Conservation (phyloP, 169 alveolate species). For the Plasmodium reichenowi region DNA sequence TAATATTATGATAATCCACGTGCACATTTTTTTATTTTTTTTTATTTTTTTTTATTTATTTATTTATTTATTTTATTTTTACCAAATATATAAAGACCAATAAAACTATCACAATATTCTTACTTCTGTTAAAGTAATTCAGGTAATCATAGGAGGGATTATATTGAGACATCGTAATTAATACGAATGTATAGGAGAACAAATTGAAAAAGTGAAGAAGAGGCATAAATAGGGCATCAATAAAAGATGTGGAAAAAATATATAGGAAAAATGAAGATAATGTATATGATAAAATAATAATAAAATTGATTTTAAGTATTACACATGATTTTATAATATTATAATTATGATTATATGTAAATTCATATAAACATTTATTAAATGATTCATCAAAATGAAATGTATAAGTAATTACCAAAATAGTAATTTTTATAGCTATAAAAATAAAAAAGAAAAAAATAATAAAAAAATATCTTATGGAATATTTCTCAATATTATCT, state of each 20-base stretch:
- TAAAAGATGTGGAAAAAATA: constrained; percentile 10
- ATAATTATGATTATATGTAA: constrained; percentile 20
- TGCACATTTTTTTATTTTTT: background rate
- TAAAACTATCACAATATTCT: constrained; percentile 35
- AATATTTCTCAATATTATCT: constrained; percentile 38
- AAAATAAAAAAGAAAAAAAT: constrained; percentile 47
- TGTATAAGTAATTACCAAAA: constrained; percentile 34
- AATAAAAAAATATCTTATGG: background rate
- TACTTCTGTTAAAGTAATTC: constrained; percentile 18
- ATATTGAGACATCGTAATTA: constrained; percentile 17
- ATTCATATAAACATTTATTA: constrained; percentile 13
- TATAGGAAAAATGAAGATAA: constrained; percentile 15
- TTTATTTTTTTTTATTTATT: background rate
- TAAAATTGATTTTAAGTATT: constrained; percentile 17
- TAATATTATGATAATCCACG: too few relatives aligned
- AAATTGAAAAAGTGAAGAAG: constrained; percentile 19
- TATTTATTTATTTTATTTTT: background rate
- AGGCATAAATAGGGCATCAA: constrained; percentile 58
- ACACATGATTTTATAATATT: constrained; percentile 3
- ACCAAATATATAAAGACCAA: constrained; percentile 27
- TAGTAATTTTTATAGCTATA: constrained; percentile 50
- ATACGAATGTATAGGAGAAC: constrained; percentile 12
- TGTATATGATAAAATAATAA: constrained; percentile 22
- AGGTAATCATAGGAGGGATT: constrained; percentile 29
- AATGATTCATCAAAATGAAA: constrained; percentile 29